Evolutionary conservation across 2,329 filamentous ascomycete species (phyloP), one percentile per base, ranked within the genome.

Genomic region (Colletotrichum melonis): DNA sequence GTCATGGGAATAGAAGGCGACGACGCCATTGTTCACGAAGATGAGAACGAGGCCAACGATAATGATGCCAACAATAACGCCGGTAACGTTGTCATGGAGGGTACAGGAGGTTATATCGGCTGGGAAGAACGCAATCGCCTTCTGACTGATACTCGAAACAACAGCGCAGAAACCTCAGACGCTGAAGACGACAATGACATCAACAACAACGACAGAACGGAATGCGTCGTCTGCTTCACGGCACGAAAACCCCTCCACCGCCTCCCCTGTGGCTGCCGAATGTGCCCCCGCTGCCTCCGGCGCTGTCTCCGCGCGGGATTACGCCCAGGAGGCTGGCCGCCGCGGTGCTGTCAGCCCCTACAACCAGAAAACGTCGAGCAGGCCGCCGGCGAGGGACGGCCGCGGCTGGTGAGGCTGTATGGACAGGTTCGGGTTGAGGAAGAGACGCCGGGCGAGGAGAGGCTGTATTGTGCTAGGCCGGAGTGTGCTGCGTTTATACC

Each of bases 401-500:
- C 73, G 3, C 67, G 42, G 4, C 16, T 75, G 3, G n/a, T 72
- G 35, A 56, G 63, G 7, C 5, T 76, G 42, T 76, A 69, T 58
- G 11, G 42, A 28, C 69, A 72, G 65, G 26, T 68, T 16, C 62
- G 59, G 24, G 42, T 38, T 24, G 74, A 76, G 35, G 66, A 70
- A 32, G 75, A 75, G 56, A 67, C 65, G 11, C 60, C 56, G 4
- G 69, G 54, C 1, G n/a, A 24, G 2, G 64, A 72, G 55, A 54
- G 73, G 12, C 28, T 72, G 8, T 74, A 76, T 14, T 76, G 75
- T 24, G 24, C 74, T 14, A 54, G 64, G 28, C 63, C 72, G 9
- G 58, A 16, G n/a, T 76, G 75, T 42, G 73, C 67, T 14, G 66
- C 55, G 12, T 76, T 76, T 24, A 76, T 76, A 63, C 67, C 66